Evolutionary conservation across 768 basidiomycete genomes (phyloP).

Genomic region (Lyophyllum atratum): DNA sequence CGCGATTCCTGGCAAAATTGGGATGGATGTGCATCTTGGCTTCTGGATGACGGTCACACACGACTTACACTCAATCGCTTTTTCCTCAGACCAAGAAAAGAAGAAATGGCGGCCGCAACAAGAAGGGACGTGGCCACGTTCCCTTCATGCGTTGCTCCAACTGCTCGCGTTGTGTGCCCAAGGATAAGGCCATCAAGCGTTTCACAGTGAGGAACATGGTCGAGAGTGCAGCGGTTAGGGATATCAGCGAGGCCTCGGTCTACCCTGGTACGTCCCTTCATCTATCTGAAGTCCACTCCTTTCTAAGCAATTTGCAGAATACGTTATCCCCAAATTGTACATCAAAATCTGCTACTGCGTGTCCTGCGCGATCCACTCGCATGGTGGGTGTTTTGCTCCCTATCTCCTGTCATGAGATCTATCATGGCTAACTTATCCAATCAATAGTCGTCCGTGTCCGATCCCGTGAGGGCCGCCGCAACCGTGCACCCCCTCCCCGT

Average conservation of each 20-base stretch:
- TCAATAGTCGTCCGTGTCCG: constrained; percentile 92
- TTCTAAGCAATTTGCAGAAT: constrained; percentile 57
- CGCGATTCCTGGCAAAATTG: constrained; percentile 24
- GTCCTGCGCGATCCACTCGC: constrained; percentile 98
- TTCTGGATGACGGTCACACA: constrained; percentile 35
- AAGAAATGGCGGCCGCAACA: constrained; percentile 99
- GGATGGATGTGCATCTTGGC: constrained; percentile 36
- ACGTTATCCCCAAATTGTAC: constrained; percentile 95
- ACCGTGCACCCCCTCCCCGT: constrained; percentile 96
- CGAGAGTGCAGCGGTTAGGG: constrained; percentile 96
- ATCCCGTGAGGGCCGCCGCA: constrained; percentile 92
- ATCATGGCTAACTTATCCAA: background rate
- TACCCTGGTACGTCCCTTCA: constrained; percentile 69
- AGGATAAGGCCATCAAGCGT: constrained; percentile 99
- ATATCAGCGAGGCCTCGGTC: constrained; percentile 94
- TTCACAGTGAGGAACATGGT: constrained; percentile 99
- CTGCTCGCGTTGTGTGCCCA: constrained; percentile 96
- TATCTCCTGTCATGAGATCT: background rate
- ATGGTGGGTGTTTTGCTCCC: constrained; percentile 58
- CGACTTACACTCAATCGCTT: constrained; percentile 10
- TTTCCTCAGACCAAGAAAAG: constrained; percentile 89
- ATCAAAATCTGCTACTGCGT: constrained; percentile 99
- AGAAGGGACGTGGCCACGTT: constrained; percentile 98
- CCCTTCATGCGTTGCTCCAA: constrained; percentile 96
- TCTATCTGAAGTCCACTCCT: background rate